These are phyloP conservation scores for Cystobasidiaceae sp. DNA, from an alignment of 1,284 basidiomycete genomes.

Conservation along the genomic window DNA sequence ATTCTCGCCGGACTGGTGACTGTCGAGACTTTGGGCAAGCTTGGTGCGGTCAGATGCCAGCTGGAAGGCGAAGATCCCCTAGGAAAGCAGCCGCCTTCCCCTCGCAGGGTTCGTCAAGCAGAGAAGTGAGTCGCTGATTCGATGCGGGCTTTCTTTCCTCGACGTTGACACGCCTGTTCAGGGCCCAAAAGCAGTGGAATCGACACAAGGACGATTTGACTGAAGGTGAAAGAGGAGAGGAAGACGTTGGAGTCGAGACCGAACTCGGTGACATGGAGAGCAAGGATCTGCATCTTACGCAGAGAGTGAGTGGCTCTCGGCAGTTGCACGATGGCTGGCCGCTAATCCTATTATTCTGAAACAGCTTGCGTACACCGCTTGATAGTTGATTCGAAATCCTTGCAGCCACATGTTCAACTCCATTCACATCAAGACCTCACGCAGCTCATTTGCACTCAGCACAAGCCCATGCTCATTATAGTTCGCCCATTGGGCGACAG, in stretches of 20 bases:
- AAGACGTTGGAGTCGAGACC: slow-evolving; percentile 45
- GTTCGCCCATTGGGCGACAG: too few species aligned
- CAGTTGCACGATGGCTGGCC: neutral
- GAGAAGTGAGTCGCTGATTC: too few species aligned
- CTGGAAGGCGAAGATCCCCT: slow-evolving; percentile 30
- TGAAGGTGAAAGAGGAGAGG: slow-evolving; percentile 42
- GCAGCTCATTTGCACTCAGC: too few species aligned
- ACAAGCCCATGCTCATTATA: too few species aligned
- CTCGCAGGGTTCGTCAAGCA: too few species aligned
- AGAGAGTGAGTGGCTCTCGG: neutral
- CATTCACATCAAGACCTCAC: too few species aligned
- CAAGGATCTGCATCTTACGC: slow-evolving; percentile 36
- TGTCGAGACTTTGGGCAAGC: slow-evolving; percentile 44
- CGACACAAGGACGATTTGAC: slow-evolving; percentile 38
- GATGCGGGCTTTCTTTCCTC: too few species aligned
- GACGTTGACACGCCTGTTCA: too few species aligned
- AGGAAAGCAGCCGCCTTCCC: neutral
- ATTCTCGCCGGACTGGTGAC: slow-evolving; percentile 38
- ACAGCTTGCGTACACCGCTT: neutral
- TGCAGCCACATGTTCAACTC: too few species aligned
- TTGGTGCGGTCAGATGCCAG: slow-evolving; percentile 41
- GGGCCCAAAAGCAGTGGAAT: neutral
- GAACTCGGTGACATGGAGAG: slow-evolving; percentile 44
- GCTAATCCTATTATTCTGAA: neutral
- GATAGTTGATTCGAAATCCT: too few species aligned